phyloP scores from a whole-genome alignment of 2,329 filamentous ascomycete species.

The Phialophora expanda region DNA sequence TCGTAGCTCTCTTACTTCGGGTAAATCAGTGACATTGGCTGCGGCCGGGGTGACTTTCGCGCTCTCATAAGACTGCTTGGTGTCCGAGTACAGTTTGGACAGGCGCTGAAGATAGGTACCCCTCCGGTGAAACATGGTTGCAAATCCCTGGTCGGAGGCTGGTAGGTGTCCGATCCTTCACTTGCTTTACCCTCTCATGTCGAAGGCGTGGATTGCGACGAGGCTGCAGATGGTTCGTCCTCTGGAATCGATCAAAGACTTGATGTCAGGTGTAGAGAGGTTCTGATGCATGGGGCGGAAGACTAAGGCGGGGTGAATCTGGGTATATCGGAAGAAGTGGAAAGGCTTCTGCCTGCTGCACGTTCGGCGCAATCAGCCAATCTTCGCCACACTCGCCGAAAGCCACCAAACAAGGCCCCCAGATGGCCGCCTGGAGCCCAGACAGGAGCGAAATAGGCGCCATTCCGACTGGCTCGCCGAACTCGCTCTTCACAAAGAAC shows the following conservation, averaged over 20 bases:
- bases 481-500: constrained; percentile 8
- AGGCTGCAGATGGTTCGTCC: not conserved
- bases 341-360: constrained; percentile 34
- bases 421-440: constrained; percentile 2
- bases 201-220: not conserved
- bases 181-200: constrained; percentile 9
- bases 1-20: constrained; percentile 62
- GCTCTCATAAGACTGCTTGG: constrained; percentile 65
- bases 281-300: constrained; percentile 10
- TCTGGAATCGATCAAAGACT: constrained; percentile 1
- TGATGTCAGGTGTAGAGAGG: not conserved
- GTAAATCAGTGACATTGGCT: constrained; percentile 47
- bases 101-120: constrained; percentile 44
- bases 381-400: constrained; percentile 24
- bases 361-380: constrained; percentile 21
- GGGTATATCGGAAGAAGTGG: constrained; percentile 29
- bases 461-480: constrained; percentile 11
- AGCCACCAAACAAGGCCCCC: constrained; percentile 4
- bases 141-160: not conserved
- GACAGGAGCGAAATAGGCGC: not conserved
- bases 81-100: constrained; percentile 67
- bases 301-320: constrained; percentile 21
- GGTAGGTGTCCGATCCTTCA: not conserved
- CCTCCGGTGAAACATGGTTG: constrained; percentile 34
- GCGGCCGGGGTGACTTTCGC: constrained; percentile 57